phyloP scores from a whole-genome alignment of 768 basidiomycete species.

The Gyrodon lividus region DNA sequence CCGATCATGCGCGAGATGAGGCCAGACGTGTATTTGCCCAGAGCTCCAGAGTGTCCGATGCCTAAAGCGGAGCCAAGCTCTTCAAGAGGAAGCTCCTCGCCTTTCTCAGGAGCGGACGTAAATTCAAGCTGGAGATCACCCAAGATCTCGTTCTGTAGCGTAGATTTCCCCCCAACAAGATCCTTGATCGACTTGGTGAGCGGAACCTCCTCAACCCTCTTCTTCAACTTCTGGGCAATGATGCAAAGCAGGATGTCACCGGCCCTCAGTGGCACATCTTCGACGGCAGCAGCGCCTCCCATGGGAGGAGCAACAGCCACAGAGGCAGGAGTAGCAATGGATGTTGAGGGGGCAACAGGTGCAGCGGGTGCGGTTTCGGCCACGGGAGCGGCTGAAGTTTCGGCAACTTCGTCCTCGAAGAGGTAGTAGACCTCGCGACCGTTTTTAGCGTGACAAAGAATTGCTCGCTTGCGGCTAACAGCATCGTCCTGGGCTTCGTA shows the following conservation, averaged over 20 bases:
- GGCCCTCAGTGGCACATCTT: conserved; percentile 91
- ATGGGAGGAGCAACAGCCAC: conserved; percentile 48
- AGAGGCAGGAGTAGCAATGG: conserved; percentile 42
- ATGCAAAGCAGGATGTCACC: conserved; percentile 83
- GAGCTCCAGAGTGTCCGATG: conserved; percentile 76
- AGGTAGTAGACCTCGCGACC: conserved; percentile 97
- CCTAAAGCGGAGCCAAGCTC: conserved; percentile 87
- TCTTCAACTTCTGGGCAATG: conserved; percentile 98
- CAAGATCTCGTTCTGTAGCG: conserved; percentile 96
- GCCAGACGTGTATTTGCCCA: conserved; percentile 92
- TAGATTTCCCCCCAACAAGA: conserved; percentile 97
- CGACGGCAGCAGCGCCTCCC: conserved; percentile 70
- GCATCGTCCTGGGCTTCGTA: conserved; percentile 91
- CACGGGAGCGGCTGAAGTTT: conserved; percentile 35
- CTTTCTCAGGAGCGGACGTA: conserved; percentile 93
- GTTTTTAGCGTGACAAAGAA: conserved; percentile 94
- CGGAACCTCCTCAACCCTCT: conserved; percentile 85
- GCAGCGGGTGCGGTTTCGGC: conserved; percentile 36
- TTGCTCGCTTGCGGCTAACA: conserved; percentile 68
- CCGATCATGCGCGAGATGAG: conserved; percentile 90
- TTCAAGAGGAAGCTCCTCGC: conserved; percentile 94
- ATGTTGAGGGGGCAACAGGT: conserved; percentile 38
- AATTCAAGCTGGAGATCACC: conserved; percentile 98
- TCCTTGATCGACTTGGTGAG: conserved; percentile 96
- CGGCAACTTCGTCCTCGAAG: conserved; percentile 80